Conservation (phyloP, 495 filamentous ascomycete genomes). For the Chaetomidium leptoderma region DNA sequence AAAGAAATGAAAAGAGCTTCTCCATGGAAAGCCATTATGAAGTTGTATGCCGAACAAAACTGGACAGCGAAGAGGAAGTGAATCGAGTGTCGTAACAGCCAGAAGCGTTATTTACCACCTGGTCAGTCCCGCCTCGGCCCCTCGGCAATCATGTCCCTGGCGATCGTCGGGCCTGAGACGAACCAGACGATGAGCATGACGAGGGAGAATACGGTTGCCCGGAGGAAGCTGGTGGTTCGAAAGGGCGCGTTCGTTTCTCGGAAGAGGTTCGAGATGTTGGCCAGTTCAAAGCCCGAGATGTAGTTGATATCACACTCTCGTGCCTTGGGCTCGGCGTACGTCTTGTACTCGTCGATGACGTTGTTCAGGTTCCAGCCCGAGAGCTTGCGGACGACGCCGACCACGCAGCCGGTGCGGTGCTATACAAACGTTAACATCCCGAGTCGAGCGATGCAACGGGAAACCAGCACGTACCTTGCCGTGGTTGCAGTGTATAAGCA, state of each 20-base stretch:
- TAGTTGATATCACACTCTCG: conserved; percentile 51
- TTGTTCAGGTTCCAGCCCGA: conserved; percentile 54
- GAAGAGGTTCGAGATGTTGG: conserved; percentile 28
- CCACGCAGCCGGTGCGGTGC: conserved; percentile 81
- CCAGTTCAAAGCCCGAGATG: conserved; percentile 39
- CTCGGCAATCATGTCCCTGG: neutral
- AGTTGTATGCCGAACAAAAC: no score
- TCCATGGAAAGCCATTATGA: no score
- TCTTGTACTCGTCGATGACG: conserved; percentile 63
- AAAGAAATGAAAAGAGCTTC: no score
- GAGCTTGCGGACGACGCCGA: conserved; percentile 65
- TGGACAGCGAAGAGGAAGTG: neutral
- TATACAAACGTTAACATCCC: conserved; percentile 32
- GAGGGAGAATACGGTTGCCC: conserved; percentile 25
- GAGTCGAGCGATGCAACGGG: neutral
- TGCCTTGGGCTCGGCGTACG: conserved; percentile 61
- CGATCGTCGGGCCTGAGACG: conserved; percentile 21
- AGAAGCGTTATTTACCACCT: neutral
- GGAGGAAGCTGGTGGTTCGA: conserved; percentile 24
- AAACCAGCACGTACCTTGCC: conserved; percentile 56
- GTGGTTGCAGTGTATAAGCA: conserved; percentile 86
- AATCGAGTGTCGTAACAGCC: neutral
- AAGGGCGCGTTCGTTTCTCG: conserved; percentile 15
- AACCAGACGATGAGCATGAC: conserved; percentile 30
- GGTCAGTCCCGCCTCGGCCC: conserved; percentile 8